These are phyloP conservation scores for Gastrodia elata DNA, from an alignment of 106 monocot genomes.

Conservation along the genomic window DNA sequence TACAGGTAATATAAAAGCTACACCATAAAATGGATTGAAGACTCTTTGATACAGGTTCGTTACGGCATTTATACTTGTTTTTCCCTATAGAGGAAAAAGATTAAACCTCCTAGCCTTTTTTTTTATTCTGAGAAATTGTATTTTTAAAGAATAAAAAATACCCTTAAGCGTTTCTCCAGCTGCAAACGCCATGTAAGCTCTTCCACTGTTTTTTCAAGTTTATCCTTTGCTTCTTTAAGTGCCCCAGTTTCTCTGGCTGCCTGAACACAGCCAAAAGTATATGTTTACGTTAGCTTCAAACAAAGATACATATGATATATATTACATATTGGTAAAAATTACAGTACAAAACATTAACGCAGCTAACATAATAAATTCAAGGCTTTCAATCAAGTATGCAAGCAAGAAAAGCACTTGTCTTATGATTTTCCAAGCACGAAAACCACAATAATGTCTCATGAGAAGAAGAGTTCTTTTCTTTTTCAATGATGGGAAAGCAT, in stretches of 20 bases:
- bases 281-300: not conserved
- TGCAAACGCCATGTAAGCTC: conserved; percentile 76
- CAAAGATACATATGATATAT: not conserved
- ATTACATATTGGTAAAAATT: conserved; percentile 1
- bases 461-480: no score
- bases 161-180: conserved; percentile 59
- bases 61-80: not conserved
- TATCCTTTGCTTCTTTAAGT: conserved; percentile 81
- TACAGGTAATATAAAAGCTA: not conserved
- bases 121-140: not conserved
- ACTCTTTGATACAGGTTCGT: not conserved
- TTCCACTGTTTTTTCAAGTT: conserved; percentile 75
- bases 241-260: conserved; percentile 79
- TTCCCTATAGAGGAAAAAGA: not conserved
- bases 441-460: not conserved
- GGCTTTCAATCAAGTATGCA: not conserved
- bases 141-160: conserved; percentile 17
- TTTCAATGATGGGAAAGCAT: no score
- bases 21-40: not conserved
- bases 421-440: no score
- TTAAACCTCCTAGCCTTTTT: not conserved
- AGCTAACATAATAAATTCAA: not conserved
- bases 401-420: no score
- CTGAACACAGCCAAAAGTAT: conserved; percentile 18
- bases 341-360: not conserved